A percentile compares a stretch with the other conserved stretches of the same genome.
These are phyloP conservation scores for Zarea fungicola DNA, from an alignment of 2,329 filamentous ascomycete species.

Conservation along the genomic window DNA sequence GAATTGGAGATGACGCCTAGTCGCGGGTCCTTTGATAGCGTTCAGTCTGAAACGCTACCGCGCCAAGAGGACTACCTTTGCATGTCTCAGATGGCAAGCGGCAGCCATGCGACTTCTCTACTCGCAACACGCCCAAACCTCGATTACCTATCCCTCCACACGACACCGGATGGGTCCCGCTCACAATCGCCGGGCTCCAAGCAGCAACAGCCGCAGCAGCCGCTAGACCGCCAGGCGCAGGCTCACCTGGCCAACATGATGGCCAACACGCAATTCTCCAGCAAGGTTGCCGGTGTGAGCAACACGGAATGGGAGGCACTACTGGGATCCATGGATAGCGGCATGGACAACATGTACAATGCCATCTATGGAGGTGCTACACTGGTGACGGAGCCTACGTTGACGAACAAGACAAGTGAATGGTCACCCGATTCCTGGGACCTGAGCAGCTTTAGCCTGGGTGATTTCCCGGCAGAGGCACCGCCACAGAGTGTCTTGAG, in stretches of 20 bases:
- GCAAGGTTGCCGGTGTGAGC: slow-evolving; percentile 44
- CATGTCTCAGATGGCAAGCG: slow-evolving; percentile 37
- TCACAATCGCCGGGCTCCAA: slow-evolving; percentile 43
- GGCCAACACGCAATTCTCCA: slow-evolving; percentile 15
- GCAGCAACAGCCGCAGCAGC: slow-evolving; percentile 16
- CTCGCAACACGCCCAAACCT: slow-evolving; percentile 41
- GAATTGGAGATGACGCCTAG: slow-evolving; percentile 37
- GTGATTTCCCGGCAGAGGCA: slow-evolving; percentile 39
- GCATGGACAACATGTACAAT: slow-evolving; percentile 77
- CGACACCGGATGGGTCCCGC: slow-evolving; percentile 40
- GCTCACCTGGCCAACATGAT: slow-evolving; percentile 20
- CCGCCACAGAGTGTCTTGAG: slow-evolving; percentile 52
- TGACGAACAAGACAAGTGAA: slow-evolving; percentile 35
- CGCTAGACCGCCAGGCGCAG: slow-evolving; percentile 23
- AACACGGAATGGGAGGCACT: slow-evolving; percentile 77
- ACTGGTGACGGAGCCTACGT: slow-evolving; percentile 40
- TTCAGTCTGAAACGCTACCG: slow-evolving; percentile 28
- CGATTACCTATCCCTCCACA: slow-evolving; percentile 54
- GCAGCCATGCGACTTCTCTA: slow-evolving; percentile 24
- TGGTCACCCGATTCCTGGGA: slow-evolving; percentile 58
- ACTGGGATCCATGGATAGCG: slow-evolving; percentile 72
- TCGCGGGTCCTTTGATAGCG: slow-evolving; percentile 45
- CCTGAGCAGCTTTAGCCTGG: slow-evolving; percentile 44
- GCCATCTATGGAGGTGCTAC: slow-evolving; percentile 68
- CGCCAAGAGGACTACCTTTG: slow-evolving; percentile 45